phyloP scores from a whole-genome alignment of 345 rosid species.

The Rhodamnia argentea region DNA sequence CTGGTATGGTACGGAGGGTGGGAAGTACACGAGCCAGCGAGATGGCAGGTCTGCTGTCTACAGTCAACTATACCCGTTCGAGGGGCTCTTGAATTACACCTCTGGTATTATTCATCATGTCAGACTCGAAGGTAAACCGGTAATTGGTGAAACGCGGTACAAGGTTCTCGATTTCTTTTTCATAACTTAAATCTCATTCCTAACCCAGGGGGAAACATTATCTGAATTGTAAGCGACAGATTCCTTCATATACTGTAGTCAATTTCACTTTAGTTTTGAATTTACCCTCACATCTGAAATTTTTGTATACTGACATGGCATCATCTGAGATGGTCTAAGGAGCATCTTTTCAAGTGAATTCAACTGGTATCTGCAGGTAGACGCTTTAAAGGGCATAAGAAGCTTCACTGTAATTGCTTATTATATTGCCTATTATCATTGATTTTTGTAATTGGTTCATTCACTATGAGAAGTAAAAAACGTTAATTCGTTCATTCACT shows the following conservation, averaged over 20 bases:
- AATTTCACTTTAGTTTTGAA: not conserved
- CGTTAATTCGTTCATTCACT: not conserved
- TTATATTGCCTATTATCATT: not conserved
- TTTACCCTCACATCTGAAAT: not conserved
- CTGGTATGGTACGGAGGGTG: constrained; percentile 52
- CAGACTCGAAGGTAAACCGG: constrained; percentile 40
- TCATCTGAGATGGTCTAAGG: not conserved
- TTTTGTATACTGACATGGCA: not conserved
- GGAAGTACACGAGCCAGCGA: constrained; percentile 21
- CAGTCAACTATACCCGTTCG: constrained; percentile 68
- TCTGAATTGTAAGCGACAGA: not conserved
- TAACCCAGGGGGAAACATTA: not conserved
- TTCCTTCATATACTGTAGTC: not conserved
- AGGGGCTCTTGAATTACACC: constrained; percentile 73
- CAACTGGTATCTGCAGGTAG: not conserved
- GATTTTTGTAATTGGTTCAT: not conserved
- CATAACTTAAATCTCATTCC: not conserved
- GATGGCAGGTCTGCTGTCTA: constrained; percentile 54
- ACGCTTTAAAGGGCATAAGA: not conserved
- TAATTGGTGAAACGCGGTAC: not conserved
- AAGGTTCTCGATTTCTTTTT: not conserved
- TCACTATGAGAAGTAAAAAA: not conserved
- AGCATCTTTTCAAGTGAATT: not conserved
- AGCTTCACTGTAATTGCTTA: not conserved
- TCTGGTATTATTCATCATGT: constrained; percentile 87